Conservation (phyloP, 2,329 filamentous ascomycete genomes). For the Ampelomyces quisqualis region DNA sequence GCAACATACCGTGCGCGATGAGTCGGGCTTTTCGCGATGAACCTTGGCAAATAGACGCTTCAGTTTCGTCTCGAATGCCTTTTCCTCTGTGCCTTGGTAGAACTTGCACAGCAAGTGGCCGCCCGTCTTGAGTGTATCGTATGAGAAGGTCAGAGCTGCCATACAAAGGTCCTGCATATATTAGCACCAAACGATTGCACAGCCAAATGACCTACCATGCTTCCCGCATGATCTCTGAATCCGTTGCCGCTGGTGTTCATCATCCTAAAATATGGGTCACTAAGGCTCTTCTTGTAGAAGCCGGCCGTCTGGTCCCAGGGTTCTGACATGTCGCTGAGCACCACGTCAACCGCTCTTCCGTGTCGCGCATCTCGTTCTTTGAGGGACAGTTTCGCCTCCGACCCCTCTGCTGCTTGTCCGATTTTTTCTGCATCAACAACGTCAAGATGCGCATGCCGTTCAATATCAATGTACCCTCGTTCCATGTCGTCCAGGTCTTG, state of each 20-base stretch:
- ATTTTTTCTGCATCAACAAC: slow-evolving; percentile 22
- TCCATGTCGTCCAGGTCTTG: slow-evolving; percentile 46
- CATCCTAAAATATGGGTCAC: slow-evolving; percentile 96
- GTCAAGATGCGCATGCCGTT: slow-evolving; percentile 52
- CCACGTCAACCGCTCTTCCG: slow-evolving; percentile 76
- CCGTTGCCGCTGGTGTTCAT: slow-evolving; percentile 94
- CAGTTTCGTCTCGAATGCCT: slow-evolving; percentile 70
- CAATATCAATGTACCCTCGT: slow-evolving; percentile 67
- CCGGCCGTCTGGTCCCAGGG: slow-evolving; percentile 83
- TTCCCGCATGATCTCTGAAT: slow-evolving; percentile 86
- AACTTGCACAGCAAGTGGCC: slow-evolving; percentile 98
- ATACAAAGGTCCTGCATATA: slow-evolving; percentile 77
- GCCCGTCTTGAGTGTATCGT: slow-evolving; percentile 75
- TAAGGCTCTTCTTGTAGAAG: slow-evolving; percentile 84
- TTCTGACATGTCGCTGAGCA: slow-evolving; percentile 98
- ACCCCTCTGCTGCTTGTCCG: slow-evolving; percentile 21
- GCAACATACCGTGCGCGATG: slow-evolving; percentile 71
- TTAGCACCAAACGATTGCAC: slow-evolving; percentile 7
- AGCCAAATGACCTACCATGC: slow-evolving; percentile 70
- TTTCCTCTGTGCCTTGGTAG: slow-evolving; percentile 89
- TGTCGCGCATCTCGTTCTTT: slow-evolving; percentile 42
- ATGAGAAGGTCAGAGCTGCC: slow-evolving; percentile 81
- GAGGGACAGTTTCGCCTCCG: slow-evolving; percentile 29
- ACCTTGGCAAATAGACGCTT: slow-evolving; percentile 78
- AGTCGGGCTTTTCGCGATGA: slow-evolving; percentile 84